phyloP scores from a whole-genome alignment of 768 basidiomycete genomes.

The Coprinellus aureogranulatus region DNA sequence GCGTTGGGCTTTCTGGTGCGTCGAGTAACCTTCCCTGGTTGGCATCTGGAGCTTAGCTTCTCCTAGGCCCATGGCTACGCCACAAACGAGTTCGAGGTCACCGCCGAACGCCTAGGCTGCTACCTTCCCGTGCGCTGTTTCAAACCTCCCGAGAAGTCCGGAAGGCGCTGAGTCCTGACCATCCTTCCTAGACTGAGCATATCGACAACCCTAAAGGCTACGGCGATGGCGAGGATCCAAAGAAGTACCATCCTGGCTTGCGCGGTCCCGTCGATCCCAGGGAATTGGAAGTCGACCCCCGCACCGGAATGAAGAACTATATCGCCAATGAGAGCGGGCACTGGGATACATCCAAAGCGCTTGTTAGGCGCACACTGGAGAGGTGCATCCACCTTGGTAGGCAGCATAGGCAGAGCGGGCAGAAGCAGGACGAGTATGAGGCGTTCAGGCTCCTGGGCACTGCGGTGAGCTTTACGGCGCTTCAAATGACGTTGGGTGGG shows the following conservation, averaged over 20 bases:
- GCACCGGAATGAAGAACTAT: conserved; percentile 94
- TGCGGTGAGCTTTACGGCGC: conserved; percentile 40
- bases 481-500: neutral
- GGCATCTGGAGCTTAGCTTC: neutral
- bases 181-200: conserved; percentile 66
- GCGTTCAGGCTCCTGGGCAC: conserved; percentile 78
- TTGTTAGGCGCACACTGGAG: conserved; percentile 70
- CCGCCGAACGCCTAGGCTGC: conserved; percentile 72
- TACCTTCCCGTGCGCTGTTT: conserved; percentile 69
- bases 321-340: conserved; percentile 77
- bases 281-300: conserved; percentile 82
- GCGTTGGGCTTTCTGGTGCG: conserved; percentile 84
- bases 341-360: conserved; percentile 89
- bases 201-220: conserved; percentile 94
- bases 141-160: neutral
- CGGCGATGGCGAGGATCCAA: conserved; percentile 78
- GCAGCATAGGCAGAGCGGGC: conserved; percentile 51
- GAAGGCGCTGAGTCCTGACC: neutral
- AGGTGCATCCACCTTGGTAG: conserved; percentile 80
- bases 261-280: conserved; percentile 82
- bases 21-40: neutral
- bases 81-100: conserved; percentile 84
- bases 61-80: conserved; percentile 77
- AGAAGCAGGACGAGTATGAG: conserved; percentile 72
- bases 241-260: conserved; percentile 71